Base-by-base conservation (phyloP, 2,329 filamentous ascomycete species). In the Colletotrichum acutatum region DNA sequence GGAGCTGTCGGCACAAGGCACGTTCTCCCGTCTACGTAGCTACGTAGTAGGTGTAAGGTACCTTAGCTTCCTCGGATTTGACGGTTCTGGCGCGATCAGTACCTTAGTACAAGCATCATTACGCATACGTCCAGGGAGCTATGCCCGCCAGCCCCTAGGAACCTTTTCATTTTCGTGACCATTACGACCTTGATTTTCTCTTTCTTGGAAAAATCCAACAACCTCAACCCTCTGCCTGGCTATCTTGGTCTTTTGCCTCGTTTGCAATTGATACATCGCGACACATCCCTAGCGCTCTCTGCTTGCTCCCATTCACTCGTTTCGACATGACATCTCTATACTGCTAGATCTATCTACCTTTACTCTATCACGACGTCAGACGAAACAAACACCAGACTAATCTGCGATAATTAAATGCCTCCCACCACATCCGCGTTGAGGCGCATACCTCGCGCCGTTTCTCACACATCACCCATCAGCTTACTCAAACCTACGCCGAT, bases 81-180 rank as follows among this genome's bases (percentile, higher is more conserved):
- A 68, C 62, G 59, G 56, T 58, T 56, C 62, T 74, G 62, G 42
- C 61, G 63, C 57, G 63, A 72, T 19, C 37, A 19, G 37, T 42
- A 42, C 37, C 61, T 28, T 72, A 71, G 71, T 71, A 57, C 66
- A 34, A 61, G 60, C 61, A 73, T 73, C 71, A 73, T 71, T 66
- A 61, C 56, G 60, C 71, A 73, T 62, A 71, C 60, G 58, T 59
- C 63, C 54, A 62, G 63, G 57, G 62, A 74, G 58, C 68, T 59
- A 59, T 71, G 37, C 26, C 62, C 68, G 68, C 68, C 34, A 54
- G 53, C 57, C 59, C 30, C 37, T 37, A 34, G 56, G 28, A 19
- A 19, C 16, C 54, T 32, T 16, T 61, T 66, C 54, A 59, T 26
- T 58, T 42, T 19, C 60, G 46, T 66, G 56, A 14, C 54, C 28